These are phyloP conservation scores for Termitomyces sp. DNA, from an alignment of 768 basidiomycete genomes.

Conservation along the genomic window DNA sequence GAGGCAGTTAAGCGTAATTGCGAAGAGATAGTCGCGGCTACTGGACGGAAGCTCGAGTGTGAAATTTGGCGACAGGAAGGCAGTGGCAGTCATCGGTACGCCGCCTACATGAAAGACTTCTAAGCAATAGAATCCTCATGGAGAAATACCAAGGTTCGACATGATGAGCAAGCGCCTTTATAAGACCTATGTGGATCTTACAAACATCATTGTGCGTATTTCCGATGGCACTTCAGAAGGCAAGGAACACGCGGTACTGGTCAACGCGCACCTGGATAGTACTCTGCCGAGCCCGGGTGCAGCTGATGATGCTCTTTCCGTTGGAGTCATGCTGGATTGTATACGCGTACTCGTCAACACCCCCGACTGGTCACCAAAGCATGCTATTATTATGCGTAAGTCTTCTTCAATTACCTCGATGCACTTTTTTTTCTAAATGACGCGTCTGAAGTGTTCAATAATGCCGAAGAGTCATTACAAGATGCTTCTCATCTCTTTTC, in stretches of 20 bases:
- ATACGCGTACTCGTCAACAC: constrained; percentile 72
- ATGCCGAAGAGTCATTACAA: constrained; percentile 92
- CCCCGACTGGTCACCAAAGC: constrained; percentile 64
- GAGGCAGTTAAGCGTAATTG: constrained; percentile 58
- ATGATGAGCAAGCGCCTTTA: constrained; percentile 84
- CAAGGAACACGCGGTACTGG: constrained; percentile 78
- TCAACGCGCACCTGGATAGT: constrained; percentile 82
- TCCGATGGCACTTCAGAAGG: constrained; percentile 68
- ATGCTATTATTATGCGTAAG: constrained; percentile 81
- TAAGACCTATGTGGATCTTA: constrained; percentile 83
- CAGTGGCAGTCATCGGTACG: constrained; percentile 82
- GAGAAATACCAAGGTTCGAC: constrained; percentile 60
- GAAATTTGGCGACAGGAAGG: constrained; percentile 91
- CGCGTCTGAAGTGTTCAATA: constrained; percentile 71
- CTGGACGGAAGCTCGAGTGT: constrained; percentile 68
- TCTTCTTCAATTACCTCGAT: constrained; percentile 8
- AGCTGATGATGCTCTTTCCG: constrained; percentile 82
- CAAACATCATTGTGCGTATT: constrained; percentile 84
- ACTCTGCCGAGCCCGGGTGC: constrained; percentile 80
- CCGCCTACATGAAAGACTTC: constrained; percentile 2
- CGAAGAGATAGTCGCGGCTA: constrained; percentile 41
- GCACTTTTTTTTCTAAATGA: background rate
- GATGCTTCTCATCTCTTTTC: constrained; percentile 93
- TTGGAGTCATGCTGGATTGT: constrained; percentile 90
- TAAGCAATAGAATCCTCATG: background rate